Conservation (phyloP, 2,329 filamentous ascomycete genomes). For the Tolypocladium ovalisporum region DNA sequence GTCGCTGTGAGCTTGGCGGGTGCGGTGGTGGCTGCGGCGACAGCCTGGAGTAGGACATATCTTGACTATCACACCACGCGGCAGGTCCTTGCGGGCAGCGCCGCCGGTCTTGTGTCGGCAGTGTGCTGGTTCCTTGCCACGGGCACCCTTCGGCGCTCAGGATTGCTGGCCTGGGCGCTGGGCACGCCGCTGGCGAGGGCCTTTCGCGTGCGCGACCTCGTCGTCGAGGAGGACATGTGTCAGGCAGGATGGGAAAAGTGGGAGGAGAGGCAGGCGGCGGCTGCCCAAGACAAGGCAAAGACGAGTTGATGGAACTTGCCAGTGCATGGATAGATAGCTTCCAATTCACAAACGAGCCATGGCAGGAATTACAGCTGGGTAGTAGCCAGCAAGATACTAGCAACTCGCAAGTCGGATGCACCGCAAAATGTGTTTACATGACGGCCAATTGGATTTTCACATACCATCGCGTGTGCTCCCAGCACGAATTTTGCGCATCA, state of each 20-base stretch:
- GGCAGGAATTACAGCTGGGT: background rate
- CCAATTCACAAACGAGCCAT: background rate
- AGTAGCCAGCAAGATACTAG: background rate
- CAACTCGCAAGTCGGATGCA: background rate
- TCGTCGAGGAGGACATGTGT: constrained; percentile 77
- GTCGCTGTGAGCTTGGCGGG: constrained; percentile 41
- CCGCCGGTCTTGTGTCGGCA: constrained; percentile 60
- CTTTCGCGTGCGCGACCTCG: constrained; percentile 69
- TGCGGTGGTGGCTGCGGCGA: constrained; percentile 50
- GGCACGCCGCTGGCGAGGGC: constrained; percentile 53
- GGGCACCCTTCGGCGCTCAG: constrained; percentile 50
- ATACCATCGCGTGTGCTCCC: background rate
- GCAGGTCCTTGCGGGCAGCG: constrained; percentile 75
- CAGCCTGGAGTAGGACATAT: constrained; percentile 79
- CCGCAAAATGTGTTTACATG: background rate
- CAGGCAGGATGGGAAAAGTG: constrained; percentile 93
- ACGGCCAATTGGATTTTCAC: background rate
- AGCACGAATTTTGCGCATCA: background rate
- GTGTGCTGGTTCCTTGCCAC: constrained; percentile 71
- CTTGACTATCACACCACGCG: constrained; percentile 82
- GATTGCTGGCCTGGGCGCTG: constrained; percentile 62
- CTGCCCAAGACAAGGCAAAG: constrained; percentile 19
- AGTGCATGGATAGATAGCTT: background rate
- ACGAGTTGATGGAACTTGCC: constrained; percentile 7
- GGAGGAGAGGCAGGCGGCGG: constrained; percentile 43